Conservation (phyloP, 129 eudicot genomes). For the Tagetes erecta region DNA sequence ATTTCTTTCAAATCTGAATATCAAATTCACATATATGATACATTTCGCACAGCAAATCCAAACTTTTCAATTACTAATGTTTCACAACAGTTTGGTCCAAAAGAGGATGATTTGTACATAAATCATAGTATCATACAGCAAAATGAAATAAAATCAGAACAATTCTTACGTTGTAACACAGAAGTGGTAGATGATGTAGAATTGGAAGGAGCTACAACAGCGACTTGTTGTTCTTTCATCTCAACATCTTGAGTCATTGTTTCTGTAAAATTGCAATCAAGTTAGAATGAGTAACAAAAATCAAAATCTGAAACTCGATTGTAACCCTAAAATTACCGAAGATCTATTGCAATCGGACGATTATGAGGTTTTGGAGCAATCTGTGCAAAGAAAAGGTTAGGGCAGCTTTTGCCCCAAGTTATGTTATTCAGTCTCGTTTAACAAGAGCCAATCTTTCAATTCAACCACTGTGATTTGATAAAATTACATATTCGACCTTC, state of each 20-base stretch:
- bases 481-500: background rate
- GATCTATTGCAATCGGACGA: slow-evolving; percentile 29
- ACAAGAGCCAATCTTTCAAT: slow-evolving; percentile 3
- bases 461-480: background rate
- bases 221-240: slow-evolving; percentile 71
- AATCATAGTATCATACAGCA: background rate
- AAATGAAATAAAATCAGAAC: background rate
- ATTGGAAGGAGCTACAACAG: slow-evolving; percentile 59
- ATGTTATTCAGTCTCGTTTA: slow-evolving; percentile 26
- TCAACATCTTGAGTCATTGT: slow-evolving; percentile 96
- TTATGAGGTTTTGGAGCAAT: slow-evolving; percentile 16
- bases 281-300: slow-evolving; percentile 1
- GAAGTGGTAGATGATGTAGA: slow-evolving; percentile 54
- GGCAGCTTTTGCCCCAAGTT: slow-evolving; percentile 51
- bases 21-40: slow-evolving; percentile 11
- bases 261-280: slow-evolving; percentile 31
- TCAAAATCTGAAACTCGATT: slow-evolving; percentile 5
- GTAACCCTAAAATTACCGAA: slow-evolving; percentile 32
- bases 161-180: slow-evolving; percentile 63
- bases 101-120: slow-evolving; percentile 6
- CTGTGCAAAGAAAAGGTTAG: slow-evolving; percentile 12
- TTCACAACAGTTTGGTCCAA: background rate
- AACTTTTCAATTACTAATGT: slow-evolving; percentile 11
- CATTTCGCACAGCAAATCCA: slow-evolving; percentile 12
- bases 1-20: slow-evolving; percentile 82